Percentiles rank a stretch among this genome's conserved stretches.
Conservation (phyloP, 768 basidiomycete species). For the Tricholomella constricta region DNA sequence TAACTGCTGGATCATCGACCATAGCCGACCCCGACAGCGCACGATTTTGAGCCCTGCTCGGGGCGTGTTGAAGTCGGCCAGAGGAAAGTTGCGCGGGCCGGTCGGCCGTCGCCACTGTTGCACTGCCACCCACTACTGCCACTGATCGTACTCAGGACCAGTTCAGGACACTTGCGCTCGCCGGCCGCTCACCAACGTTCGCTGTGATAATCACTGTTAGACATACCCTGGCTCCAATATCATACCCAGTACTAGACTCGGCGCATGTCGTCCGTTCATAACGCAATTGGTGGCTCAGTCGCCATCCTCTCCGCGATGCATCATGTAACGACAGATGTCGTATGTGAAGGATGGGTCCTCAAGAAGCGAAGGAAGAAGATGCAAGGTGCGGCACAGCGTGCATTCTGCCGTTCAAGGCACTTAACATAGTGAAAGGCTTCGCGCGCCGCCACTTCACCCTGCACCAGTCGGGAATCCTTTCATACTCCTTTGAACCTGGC, state of each 20-base stretch:
- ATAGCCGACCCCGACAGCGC: not conserved
- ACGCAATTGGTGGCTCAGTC: not conserved
- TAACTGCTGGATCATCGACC: not conserved
- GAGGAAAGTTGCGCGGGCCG: not conserved
- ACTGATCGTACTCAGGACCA: not conserved
- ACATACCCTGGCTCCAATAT: not conserved
- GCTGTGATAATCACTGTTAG: not conserved
- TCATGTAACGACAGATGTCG: conserved; percentile 25
- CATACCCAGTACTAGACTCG: conserved; percentile 2
- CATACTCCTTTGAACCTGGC: conserved; percentile 74
- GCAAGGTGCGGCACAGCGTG: conserved; percentile 57
- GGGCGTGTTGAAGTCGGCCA: too few species aligned
- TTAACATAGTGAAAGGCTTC: conserved; percentile 54
- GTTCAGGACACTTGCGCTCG: too few species aligned
- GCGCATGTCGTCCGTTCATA: conserved; percentile 6
- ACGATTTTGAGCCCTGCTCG: not conserved
- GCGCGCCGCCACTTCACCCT: conserved; percentile 83
- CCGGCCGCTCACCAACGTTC: not conserved
- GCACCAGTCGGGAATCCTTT: conserved; percentile 65
- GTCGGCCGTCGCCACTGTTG: not conserved
- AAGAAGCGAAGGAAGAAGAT: conserved; percentile 88
- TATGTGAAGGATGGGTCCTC: conserved; percentile 77
- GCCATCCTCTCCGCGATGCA: not conserved
- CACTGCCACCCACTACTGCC: not conserved
- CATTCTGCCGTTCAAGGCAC: not conserved